Evolutionary conservation across 768 basidiomycete genomes (phyloP), one percentile per base, ranked within the genome.

Genomic region (Trametes maxima): DNA sequence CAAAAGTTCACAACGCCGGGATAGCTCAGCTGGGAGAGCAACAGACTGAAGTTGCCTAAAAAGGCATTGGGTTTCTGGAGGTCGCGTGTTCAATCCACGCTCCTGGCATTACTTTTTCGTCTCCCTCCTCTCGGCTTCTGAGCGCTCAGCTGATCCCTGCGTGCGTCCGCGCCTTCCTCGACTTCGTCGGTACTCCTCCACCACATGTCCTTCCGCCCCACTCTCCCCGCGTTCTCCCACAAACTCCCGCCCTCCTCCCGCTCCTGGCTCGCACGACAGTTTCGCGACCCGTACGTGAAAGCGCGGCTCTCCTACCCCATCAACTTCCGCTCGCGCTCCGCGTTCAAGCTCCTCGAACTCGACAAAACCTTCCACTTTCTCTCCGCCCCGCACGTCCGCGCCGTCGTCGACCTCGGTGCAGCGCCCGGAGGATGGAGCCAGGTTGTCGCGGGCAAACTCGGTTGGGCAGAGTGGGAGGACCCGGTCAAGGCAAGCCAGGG

Each of bases 401-500:
- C 82, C 17, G 85, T 96, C 0, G 85, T 95, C 1, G 95, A 97
- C 73, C 82, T 97, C 21, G 95, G 96, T 16, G 92, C 92, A 0
- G 92, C 94, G 0, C 96, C 95, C 0, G 95, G 95, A 0, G 94
- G 94, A 0, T 98, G 96, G 95, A 90, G 89, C 51, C 95, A 97
- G 70, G 94, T 94, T 12, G 86, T 85, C 14, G 82, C 85, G 0
- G 78, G 78, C 35, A 81, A 83, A 57, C 70, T 92, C n/a, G 86
- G 87, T 2, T 85, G 82, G 80, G 66, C 45, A 33, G 65, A 62
- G 5, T 54, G 14, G 16, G 16, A 5, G 21, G 35, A 14, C 43
- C 43, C 28, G 49, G 28, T 11, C 5, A 36, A 19, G 49, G 25
- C 24, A 22, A 17, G 51, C 36, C 2, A 17, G 19, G 36, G 28